These are phyloP conservation scores for Candida succiphila DNA, from an alignment of 805 yeast genomes.

Conservation along the genomic window DNA sequence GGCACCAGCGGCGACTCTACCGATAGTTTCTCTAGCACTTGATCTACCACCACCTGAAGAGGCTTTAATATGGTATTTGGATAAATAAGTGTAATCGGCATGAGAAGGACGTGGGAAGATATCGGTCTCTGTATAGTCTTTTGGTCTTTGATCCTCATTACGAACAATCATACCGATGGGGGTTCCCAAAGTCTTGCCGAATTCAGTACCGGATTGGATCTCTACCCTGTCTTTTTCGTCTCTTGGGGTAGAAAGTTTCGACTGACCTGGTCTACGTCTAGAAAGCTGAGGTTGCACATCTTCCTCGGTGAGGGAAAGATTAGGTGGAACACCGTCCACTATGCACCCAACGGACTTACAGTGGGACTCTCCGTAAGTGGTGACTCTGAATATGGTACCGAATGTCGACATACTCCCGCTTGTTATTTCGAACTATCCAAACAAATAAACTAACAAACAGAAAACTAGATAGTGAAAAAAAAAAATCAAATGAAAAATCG, in stretches of 20 bases:
- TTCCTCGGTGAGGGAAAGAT: slow-evolving; percentile 69
- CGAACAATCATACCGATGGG: slow-evolving; percentile 90
- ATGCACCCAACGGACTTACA: slow-evolving; percentile 97
- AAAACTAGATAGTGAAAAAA: no score
- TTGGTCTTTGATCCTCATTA: slow-evolving; percentile 95
- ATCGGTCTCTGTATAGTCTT: slow-evolving; percentile 93
- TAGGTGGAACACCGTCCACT: slow-evolving; percentile 98
- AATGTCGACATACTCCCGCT: slow-evolving; percentile 54
- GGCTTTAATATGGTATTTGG: slow-evolving; percentile 88
- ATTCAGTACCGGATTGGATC: slow-evolving; percentile 92
- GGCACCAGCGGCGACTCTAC: slow-evolving; percentile 98
- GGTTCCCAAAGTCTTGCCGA: slow-evolving; percentile 84
- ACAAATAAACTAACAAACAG: no score
- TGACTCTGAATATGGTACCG: slow-evolving; percentile 59
- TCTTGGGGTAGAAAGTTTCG: slow-evolving; percentile 87
- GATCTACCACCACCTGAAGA: slow-evolving; percentile 97
- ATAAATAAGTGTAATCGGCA: slow-evolving; percentile 89
- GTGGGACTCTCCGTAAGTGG: slow-evolving; percentile 97
- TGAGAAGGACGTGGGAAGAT: slow-evolving; percentile 96
- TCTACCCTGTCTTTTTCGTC: slow-evolving; percentile 89
- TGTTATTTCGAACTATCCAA: neutral
- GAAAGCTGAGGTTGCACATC: slow-evolving; percentile 95
- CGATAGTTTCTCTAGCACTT: slow-evolving; percentile 95
- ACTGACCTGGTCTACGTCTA: slow-evolving; percentile 97
- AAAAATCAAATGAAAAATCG: no score